A percentile compares a stretch with the other conserved stretches of the same genome.
These are phyloP conservation scores for Acidomyces sp. DNA, from an alignment of 495 filamentous ascomycete genomes.

Conservation along the genomic window DNA sequence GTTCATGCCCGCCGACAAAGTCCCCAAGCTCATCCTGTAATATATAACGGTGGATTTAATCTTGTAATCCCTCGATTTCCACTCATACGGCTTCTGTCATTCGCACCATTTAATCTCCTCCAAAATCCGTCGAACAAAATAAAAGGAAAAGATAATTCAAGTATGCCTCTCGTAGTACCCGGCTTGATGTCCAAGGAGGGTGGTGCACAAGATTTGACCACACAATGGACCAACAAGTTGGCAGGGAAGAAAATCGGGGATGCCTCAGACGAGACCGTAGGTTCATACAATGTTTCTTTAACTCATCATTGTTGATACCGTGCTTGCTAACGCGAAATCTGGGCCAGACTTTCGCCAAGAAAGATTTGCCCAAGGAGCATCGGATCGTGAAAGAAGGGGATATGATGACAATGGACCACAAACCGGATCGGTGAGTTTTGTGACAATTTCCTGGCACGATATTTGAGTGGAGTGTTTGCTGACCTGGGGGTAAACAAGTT, in stretches of 20 bases:
- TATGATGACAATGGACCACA: constrained; percentile 25
- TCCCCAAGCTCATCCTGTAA: not conserved
- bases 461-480: not conserved
- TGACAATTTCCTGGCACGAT: not conserved
- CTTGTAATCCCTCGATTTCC: too few species aligned
- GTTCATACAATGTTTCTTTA: constrained; percentile 2
- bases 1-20: not conserved
- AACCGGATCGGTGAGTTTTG: constrained; percentile 21
- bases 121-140: not conserved
- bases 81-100: too few species aligned
- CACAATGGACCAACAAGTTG: constrained; percentile 21
- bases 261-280: constrained; percentile 20
- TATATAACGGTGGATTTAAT: not conserved
- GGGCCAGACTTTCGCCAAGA: constrained; percentile 24
- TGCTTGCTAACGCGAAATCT: not conserved
- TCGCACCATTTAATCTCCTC: not conserved
- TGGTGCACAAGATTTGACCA: constrained; percentile 16
- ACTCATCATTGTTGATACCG: not conserved
- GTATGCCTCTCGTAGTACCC: constrained; percentile 25
- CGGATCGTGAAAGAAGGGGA: constrained; percentile 22
- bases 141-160: constrained; percentile 1
- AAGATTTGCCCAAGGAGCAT: constrained; percentile 21
- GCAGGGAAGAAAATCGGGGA: constrained; percentile 24
- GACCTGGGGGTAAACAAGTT: too few species aligned
- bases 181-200: constrained; percentile 16